Conservation (phyloP, 495 filamentous ascomycete species). For the Penicillium parvum region DNA sequence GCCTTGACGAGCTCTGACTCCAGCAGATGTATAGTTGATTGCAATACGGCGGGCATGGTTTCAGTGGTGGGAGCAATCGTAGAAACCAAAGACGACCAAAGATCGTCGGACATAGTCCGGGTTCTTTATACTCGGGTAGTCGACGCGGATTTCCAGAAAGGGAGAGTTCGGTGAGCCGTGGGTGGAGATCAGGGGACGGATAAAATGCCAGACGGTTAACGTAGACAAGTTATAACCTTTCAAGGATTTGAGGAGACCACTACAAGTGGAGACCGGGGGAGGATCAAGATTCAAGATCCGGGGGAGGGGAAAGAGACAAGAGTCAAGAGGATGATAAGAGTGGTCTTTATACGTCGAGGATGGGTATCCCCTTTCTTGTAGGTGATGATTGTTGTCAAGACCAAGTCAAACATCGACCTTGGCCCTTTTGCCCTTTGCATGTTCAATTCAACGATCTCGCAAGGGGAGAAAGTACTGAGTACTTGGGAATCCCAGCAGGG, state of each 20-base stretch:
- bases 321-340: conserved; percentile 17
- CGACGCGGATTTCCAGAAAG: background rate
- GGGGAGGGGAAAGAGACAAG: too few species aligned
- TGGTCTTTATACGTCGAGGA: background rate
- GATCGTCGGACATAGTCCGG: conserved; percentile 35
- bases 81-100: conserved; percentile 35
- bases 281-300: conserved; percentile 18
- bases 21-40: conserved; percentile 42
- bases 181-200: conserved; percentile 1
- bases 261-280: background rate
- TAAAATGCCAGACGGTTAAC: conserved; percentile 4
- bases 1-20: conserved; percentile 44
- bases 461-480: background rate
- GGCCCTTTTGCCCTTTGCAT: too few species aligned
- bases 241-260: background rate
- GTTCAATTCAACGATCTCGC: conserved; percentile 1
- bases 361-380: too few species aligned
- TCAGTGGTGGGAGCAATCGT: conserved; percentile 32
- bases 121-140: conserved; percentile 1
- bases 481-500: background rate
- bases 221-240: conserved; percentile 2
- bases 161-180: background rate
- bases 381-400: too few species aligned
- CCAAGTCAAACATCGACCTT: too few species aligned
- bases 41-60: conserved; percentile 40